Base-by-base conservation (phyloP, 1,284 basidiomycete species). In the Athelia psychrophila region DNA sequence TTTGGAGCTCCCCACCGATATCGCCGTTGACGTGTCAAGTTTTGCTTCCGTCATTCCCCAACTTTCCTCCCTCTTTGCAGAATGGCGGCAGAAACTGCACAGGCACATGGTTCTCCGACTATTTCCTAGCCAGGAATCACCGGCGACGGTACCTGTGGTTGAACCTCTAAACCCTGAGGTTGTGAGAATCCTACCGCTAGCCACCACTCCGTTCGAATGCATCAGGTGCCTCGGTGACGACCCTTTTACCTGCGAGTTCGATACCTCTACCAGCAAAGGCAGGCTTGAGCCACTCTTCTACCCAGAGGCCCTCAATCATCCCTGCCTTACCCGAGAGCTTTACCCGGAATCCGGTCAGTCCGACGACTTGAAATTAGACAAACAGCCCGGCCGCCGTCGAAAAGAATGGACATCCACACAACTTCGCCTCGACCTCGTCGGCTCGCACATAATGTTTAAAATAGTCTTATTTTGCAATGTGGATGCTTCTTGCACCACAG, bases 391-490 rank as follows among this genome's bases (percentile, higher is more conserved):
- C n/a, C 38, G 38, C 38, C 38, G 4, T n/a, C 49, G 61, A 46
- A 54, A 51, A 25, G 32, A 51, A 27, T 71, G 66, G 65, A 55
- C 61, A 8, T 35, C 33, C 0, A 52, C 63, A 6, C 51, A 47
- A 15, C 50, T 72, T 42, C 20, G 38, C 15, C 51, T 53, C 22
- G 64, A 67, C 22, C 61, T 69, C 38, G 56, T 58, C 18, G 66
- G 64, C 54, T 68, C 70, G 5, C 61, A 60, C 45, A 56, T 53
- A 30, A 62, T 67, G 12, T 54, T 53, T 38, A 60, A 58, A 19
- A 56, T 73, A 18, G 33, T 73, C 16, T 54, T 61, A 36, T 63
- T 63, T 10, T 69, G 67, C 53, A 58, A 56, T 4, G 49, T 70
- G 55, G 54, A 64, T 47, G 46, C 53, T n/a, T 27, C 20, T 22